phyloP scores from a whole-genome alignment of 139 green algal species.

The Chlamydomonas incerta region DNA sequence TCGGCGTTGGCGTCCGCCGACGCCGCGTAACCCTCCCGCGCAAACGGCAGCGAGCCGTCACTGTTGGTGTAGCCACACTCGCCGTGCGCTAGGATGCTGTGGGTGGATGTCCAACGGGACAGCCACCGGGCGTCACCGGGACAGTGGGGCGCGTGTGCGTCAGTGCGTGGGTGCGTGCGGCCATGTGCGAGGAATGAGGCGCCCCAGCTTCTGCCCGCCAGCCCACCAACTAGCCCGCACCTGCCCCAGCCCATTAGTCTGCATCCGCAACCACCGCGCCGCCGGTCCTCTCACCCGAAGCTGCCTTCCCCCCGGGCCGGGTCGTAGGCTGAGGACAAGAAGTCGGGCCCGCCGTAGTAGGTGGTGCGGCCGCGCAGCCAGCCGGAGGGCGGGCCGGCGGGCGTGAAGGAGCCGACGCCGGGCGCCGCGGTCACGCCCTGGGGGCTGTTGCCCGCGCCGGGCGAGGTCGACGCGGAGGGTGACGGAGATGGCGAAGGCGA shows the following conservation, averaged over 20 bases:
- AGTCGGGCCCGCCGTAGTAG: slow-evolving; percentile 33
- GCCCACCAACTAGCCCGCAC: too few relatives aligned
- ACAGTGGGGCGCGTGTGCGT: too few relatives aligned
- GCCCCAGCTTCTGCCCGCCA: too few relatives aligned
- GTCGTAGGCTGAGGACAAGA: slow-evolving; percentile 23
- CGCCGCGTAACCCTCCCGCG: slow-evolving; percentile 3
- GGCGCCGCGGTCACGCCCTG: neutral
- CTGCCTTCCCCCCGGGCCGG: slow-evolving; percentile 41
- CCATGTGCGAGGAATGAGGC: too few relatives aligned
- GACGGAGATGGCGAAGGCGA: neutral
- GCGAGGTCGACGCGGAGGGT: neutral
- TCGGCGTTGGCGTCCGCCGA: slow-evolving; percentile 25
- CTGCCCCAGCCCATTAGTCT: too few relatives aligned
- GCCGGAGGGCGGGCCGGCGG: neutral
- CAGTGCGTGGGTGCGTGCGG: too few relatives aligned
- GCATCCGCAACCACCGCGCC: too few relatives aligned
- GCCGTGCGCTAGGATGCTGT: slow-evolving; percentile 48
- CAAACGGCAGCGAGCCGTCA: slow-evolving; percentile 30
- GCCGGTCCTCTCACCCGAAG: slow-evolving; percentile 36
- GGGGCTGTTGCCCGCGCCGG: too few relatives aligned
- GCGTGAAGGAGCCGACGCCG: too few relatives aligned
- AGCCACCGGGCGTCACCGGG: too few relatives aligned
- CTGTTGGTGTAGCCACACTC: slow-evolving; percentile 60
- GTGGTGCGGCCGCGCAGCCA: slow-evolving; percentile 38
- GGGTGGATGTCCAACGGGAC: too few relatives aligned